Evolutionary conservation across 441 rosid genomes (phyloP), one percentile per base, ranked within the genome.

Genomic region (Jatropha podagrica): DNA sequence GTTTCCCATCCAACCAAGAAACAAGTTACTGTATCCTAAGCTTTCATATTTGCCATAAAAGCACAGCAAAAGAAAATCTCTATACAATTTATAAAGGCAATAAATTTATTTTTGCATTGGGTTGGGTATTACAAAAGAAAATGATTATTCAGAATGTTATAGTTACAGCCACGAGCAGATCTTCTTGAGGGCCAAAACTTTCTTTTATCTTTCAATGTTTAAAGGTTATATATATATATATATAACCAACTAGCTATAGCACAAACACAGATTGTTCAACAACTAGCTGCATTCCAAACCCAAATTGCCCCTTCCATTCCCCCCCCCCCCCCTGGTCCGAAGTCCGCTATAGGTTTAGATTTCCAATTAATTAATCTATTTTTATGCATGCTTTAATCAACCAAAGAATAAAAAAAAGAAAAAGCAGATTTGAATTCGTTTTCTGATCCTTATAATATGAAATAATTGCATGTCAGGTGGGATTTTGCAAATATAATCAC

Each of bases 111-210:
- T 27, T 59, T 11, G 55, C 55, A 1, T 23, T 58, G 40, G 15
- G 73, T 71, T 23, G n/a, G 11, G n/a, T 58, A 17, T 23, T 13
- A 71, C 13, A 14, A n/a, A 49, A 17, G 73, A 71, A 13, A 55
- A 23, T 41, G 12, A 26, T 41, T 2, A 71, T 71, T 42, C 41
- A 13, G 41, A 59, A 55, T 54, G 27, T 52, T 26, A 40, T 18
- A 27, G 73, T 69, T 40, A 32, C 51, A 58, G 5, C 18, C 20
- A 12, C 51, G 2, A 32, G 32, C 32, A 32, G 32, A 32, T 32
- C 32, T 32, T 32, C 32, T 32, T 2, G 2, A 32, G 32, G 32
- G 2, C 32, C 32, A 32, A 32, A 32, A 1, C 32, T 32, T 32
- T 32, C 2, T 32, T 32, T 32, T 32, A 2, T 32, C 32, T 32